Base-by-base conservation (phyloP, 2,329 filamentous ascomycete species). In the Metarhizium anisopliae region DNA sequence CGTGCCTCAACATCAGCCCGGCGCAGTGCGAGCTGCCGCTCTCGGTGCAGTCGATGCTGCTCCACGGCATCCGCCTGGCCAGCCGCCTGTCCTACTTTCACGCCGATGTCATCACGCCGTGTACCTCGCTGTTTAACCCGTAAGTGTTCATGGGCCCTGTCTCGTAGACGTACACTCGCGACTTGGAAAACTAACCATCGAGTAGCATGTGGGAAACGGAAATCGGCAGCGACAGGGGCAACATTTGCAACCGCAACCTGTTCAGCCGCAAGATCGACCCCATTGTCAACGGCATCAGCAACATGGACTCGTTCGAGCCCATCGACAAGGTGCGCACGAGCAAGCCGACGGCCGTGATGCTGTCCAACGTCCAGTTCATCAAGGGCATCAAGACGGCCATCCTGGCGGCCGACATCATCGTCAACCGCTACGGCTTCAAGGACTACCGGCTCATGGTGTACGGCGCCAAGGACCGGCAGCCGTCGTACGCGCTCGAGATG, bases 381-480 rank as follows among this genome's bases (percentile, higher is more conserved):
- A 86, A 86, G 64, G 83, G 85, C 59, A 83, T 86, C 67, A 85
- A 85, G 66, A 84, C 77, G 2, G 82, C 83, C 3, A 75, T 86
- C 29, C 70, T 85, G 5, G 81, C 83, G 6, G 82, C 83, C 1
- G 82, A 86, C 61, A 78, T 86, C 59, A 85, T 86, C 59, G 77
- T 84, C 60, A 85, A 86, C 63, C 76, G 82, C 61, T 85, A 79
- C 75, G 82, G 82, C n/a, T 85, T 86, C 67, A 77, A 74, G 47
- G 82, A 85, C 57, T 86, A 85, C 66, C 74, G 77, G 54, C 75
- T 86, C 2, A 77, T 83, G 56, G 79, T 86, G 18, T 86, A 85
- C 62, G 83, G 83, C 11, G 81, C 81, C 18, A 79, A 84, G 55
- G 83, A 85, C 66, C 82, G 83, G 59, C 77, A 82, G 29, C 82